Evolutionary conservation across 2,329 filamentous ascomycete genomes (phyloP).

Genomic region (Epichloe gansuensis): DNA sequence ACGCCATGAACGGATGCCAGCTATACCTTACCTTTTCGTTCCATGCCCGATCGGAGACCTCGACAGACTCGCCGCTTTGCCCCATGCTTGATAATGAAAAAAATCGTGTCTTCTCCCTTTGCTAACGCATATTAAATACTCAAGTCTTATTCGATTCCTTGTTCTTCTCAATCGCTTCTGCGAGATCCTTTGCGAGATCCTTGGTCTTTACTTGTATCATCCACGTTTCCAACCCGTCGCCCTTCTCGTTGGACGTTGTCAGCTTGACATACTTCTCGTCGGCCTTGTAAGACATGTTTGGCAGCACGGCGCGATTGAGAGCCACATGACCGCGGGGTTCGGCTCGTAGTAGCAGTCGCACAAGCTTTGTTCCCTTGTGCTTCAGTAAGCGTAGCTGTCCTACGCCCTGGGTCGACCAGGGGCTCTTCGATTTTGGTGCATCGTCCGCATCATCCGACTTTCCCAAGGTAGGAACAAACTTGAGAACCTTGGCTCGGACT

Average conservation of each 20-base stretch:
- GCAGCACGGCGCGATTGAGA: constrained; percentile 56
- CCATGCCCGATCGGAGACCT: neutral
- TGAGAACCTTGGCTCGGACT: constrained; percentile 56
- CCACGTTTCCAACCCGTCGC: constrained; percentile 54
- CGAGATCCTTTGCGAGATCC: constrained; percentile 42
- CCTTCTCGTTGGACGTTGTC: constrained; percentile 43
- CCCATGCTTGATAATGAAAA: neutral
- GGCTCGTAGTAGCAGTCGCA: constrained; percentile 60
- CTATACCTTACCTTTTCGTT: neutral
- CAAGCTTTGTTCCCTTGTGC: constrained; percentile 54
- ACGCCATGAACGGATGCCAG: constrained; percentile 7
- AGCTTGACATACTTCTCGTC: constrained; percentile 50
- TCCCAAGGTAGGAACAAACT: constrained; percentile 39
- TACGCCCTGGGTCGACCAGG: constrained; percentile 59
- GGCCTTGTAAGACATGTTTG: constrained; percentile 49
- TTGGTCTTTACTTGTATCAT: constrained; percentile 58
- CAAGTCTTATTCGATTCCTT: constrained; percentile 45
- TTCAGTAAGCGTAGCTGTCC: constrained; percentile 62
- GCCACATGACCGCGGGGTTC: constrained; percentile 64
- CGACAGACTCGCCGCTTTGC: neutral
- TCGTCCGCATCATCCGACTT: constrained; percentile 29
- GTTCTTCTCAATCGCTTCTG: constrained; percentile 37
- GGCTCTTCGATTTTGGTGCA: constrained; percentile 36
- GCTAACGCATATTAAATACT: constrained; percentile 1
- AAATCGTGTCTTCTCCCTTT: neutral